phyloP scores from a whole-genome alignment of 2,329 filamentous ascomycete genomes.

The Aureobasidium leucospermi region DNA sequence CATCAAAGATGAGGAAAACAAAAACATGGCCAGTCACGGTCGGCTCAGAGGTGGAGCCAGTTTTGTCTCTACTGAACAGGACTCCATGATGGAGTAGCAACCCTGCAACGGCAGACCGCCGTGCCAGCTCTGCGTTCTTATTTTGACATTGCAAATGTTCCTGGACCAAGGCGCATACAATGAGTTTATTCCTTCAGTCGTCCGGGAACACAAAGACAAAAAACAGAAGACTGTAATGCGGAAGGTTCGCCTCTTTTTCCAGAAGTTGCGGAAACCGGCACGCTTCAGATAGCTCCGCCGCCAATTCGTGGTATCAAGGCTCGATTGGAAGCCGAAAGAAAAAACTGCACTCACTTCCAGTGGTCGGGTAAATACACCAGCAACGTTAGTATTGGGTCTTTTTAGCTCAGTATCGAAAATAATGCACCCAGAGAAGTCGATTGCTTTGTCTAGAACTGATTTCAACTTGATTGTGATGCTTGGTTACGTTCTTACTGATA shows the following conservation, averaged over 20 bases:
- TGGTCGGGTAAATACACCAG: not conserved
- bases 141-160: not conserved
- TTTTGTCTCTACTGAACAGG: not conserved
- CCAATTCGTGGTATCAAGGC: too few species aligned
- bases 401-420: not conserved
- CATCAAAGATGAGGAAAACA: not conserved
- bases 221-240: not conserved
- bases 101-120: not conserved
- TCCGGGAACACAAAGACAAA: not conserved
- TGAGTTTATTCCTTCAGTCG: not conserved
- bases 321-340: too few species aligned
- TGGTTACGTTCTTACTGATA: too few species aligned
- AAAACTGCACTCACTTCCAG: too few species aligned
- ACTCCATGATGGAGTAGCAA: not conserved
- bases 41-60: not conserved
- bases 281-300: too few species aligned
- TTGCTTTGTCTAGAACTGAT: too few species aligned
- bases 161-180: not conserved
- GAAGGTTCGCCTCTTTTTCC: not conserved
- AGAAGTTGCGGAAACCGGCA: not conserved
- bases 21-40: not conserved
- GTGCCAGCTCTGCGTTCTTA: not conserved
- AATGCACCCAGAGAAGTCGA: too few species aligned
- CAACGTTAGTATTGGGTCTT: not conserved
- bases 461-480: too few species aligned